Conservation (phyloP, 2,329 filamentous ascomycete genomes). For the Colletotrichum salicis region DNA sequence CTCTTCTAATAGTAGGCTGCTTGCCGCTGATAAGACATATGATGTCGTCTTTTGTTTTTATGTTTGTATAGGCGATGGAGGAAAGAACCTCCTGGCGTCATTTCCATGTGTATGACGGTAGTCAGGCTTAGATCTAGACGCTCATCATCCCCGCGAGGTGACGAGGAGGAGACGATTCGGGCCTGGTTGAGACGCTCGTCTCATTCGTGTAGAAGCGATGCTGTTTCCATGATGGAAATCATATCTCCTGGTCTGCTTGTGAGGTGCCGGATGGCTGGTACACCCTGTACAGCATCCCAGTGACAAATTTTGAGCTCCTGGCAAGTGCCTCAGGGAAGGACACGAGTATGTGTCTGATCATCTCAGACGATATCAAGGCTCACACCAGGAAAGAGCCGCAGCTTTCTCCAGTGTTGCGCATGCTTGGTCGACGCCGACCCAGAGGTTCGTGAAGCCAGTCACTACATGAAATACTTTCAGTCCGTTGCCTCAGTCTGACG, state of each 20-base stretch:
- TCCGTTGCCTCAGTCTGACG: too few species aligned
- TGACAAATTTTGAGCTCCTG: neutral
- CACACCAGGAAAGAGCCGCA: neutral
- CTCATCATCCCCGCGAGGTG: neutral
- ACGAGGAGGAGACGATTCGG: neutral
- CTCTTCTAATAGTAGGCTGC: neutral
- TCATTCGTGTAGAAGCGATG: neutral
- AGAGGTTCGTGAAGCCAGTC: neutral
- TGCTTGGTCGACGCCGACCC: neutral
- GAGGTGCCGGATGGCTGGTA: neutral
- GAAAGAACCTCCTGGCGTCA: neutral
- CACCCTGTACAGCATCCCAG: neutral
- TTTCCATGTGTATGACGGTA: neutral
- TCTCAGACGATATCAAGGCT: neutral
- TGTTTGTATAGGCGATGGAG: neutral
- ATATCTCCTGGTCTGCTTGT: neutral
- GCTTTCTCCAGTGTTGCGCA: too few species aligned
- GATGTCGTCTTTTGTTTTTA: neutral
- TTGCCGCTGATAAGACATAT: neutral
- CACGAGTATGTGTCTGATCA: neutral
- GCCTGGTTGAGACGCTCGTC: neutral
- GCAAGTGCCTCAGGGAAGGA: too few species aligned
- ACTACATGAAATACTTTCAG: too few species aligned
- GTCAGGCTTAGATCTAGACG: neutral
- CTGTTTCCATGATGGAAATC: too few species aligned